Evolutionary conservation across 2,329 filamentous ascomycete species (phyloP), one percentile per base, ranked within the genome.

Genomic region (Aspergillus cejpii): DNA sequence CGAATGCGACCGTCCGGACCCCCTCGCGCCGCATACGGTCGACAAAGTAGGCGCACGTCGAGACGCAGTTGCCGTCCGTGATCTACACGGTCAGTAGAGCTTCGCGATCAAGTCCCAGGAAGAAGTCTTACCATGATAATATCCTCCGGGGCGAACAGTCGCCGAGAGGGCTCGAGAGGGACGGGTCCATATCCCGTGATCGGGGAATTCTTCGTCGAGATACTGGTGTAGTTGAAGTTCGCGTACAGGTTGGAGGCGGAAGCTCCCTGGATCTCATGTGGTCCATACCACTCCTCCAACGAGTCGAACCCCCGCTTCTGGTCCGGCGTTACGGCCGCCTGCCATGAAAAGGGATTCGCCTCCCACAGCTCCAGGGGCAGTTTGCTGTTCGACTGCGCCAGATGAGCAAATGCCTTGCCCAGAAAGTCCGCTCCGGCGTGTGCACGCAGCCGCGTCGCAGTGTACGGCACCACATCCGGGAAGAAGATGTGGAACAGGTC

Each of bases 31-130:
- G 70, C 69, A 83, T 73, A 19, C 80, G 68, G 36, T 79, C 73
- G 10, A 69, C 68, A 58, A 83, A 79, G 31, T 79, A 66, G 23
- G 78, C 74, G 60, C 80, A 84, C 2, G 80, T 79, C 0, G 78
- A 81, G 8, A 70, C 73, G 58, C 80, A 84, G 47, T 67, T 68
- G 19, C 80, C 80, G 51, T 82, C 77, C 5, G 71, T 72, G 41
- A 78, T 60, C 57, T 70, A 51, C 39, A 1, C n/a, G 19, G 26
- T 37, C n/a, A 23, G 20, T 12, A 3, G 17, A 3, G n/a, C 11
- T 38, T 8, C 15, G 29, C 41, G 1, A 3, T 12, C 5, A 4
- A 19, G 8, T 14, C n/a, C n/a, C n/a, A 4, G 3, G 20, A 15
- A 14, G 14, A 7, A 10, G 12, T 49, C 53, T 44, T 51, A 61